Evolutionary conservation across 768 basidiomycete species (phyloP), one percentile per base, ranked within the genome.

Genomic region (Boletus reticulatus): DNA sequence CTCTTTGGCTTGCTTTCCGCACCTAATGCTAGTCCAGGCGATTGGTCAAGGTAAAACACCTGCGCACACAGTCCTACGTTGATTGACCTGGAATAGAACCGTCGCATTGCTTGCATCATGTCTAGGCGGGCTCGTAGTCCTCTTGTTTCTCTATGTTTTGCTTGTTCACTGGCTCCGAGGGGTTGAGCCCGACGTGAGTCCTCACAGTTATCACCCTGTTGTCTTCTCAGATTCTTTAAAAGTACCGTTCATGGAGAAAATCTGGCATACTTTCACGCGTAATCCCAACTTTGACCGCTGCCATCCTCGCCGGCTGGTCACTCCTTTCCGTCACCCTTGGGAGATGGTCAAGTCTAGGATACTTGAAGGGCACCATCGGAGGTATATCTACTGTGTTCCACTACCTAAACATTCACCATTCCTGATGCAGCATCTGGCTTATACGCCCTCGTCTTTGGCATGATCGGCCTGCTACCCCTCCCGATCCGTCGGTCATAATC

Each of bases 221-320:
- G 24, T 32, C 34, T 52, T 9, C 48, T 62, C 31, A 57, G 29
- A 36, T 24, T 9, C 39, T n/a, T 53, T 27, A 37, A 20, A 65
- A 92, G 89, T 91, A 88, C 64, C 83, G 78, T 45, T 80, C 81
- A 16, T 92, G 89, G 89, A 77, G 85, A 61, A 75, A 87, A 61
- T 89, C 88, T 6, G 84, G 84, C 20, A 72, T 83, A 20, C 71
- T 92, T 31, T 87, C 87, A 1, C 79, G 76, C 3, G 80, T 87
- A 10, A 88, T 91, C 59, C 89, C 88, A 31, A 80, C 83, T 19
- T 66, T 92, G 56, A 91, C 89, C 11, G 72, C 76, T 2, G 83
- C 86, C 1, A 90, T 88, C 55, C 80, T 91, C 22, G 63, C 80
- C 22, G 89, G 89, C 1, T 90, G 87, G 84, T 75, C 84, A 20